Percentiles rank a stretch among this genome's conserved stretches.
These are phyloP conservation scores for Diaporthe longicolla DNA, from an alignment of 2,329 filamentous ascomycete species.

Conservation along the genomic window DNA sequence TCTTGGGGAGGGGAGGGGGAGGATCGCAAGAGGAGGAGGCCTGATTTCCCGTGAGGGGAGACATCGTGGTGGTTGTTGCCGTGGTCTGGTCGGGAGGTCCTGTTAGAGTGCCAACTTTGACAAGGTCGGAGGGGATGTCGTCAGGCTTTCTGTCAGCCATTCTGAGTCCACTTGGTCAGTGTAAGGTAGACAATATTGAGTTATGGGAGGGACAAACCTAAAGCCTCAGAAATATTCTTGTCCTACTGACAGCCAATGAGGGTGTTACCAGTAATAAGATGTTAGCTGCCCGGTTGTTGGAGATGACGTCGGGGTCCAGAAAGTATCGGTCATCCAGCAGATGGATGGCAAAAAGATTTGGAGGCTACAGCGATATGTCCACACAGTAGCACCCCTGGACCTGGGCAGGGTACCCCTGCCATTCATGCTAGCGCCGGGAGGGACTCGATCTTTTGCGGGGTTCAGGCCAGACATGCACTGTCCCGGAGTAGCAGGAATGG, in stretches of 20 bases:
- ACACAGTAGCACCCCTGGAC: neutral
- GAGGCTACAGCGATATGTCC: neutral
- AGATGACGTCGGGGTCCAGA: constrained; percentile 18
- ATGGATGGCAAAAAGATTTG: constrained; percentile 8
- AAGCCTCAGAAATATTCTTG: neutral
- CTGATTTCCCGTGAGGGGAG: neutral
- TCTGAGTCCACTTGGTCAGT: constrained; percentile 1
- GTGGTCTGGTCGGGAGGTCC: neutral
- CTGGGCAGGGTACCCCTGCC: neutral
- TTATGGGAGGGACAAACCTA: constrained; percentile 18
- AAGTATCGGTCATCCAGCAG: constrained; percentile 3
- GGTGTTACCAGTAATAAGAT: constrained; percentile 6
- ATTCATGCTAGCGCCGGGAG: neutral
- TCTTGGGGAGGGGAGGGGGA: constrained; percentile 37
- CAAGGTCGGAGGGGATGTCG: neutral
- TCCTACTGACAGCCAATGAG: constrained; percentile 9
- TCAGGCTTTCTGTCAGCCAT: constrained; percentile 22
- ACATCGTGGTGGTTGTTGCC: neutral
- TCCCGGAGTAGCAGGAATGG: neutral
- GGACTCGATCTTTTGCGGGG: neutral
- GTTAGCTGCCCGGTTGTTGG: neutral
- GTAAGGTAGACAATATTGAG: neutral
- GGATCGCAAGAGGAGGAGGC: constrained; percentile 17
- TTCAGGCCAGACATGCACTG: neutral
- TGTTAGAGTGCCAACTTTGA: constrained; percentile 11